Evolutionary conservation across 1,139 yeast species (phyloP).

Genomic region (Geotrichum restrictum): DNA sequence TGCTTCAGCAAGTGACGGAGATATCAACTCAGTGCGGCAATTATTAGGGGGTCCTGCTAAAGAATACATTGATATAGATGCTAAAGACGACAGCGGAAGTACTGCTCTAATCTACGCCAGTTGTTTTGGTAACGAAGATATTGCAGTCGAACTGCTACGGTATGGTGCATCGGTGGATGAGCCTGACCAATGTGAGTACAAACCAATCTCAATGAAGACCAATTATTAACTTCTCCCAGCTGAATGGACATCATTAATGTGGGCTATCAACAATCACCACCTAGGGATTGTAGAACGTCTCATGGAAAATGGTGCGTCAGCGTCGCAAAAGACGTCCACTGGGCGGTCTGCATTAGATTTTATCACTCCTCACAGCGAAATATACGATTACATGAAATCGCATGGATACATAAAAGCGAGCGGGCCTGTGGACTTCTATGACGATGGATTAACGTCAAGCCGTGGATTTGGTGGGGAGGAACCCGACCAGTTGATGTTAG

Average conservation of each 20-base stretch:
- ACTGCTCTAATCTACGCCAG: constrained; percentile 42
- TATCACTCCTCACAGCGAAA: constrained; percentile 35
- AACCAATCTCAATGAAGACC: no score
- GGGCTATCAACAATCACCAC: constrained; percentile 46
- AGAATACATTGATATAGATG: constrained; percentile 35
- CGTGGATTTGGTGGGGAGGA: constrained; percentile 26
- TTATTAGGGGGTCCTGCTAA: constrained; percentile 31
- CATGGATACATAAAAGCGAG: constrained; percentile 30
- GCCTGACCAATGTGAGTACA: constrained; percentile 35
- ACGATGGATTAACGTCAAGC: constrained; percentile 27
- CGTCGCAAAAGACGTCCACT: constrained; percentile 31
- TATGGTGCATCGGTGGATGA: constrained; percentile 40
- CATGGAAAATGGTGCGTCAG: constrained; percentile 40
- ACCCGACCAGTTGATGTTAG: constrained; percentile 32
- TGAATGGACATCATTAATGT: constrained; percentile 47
- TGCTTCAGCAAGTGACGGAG: constrained; percentile 40
- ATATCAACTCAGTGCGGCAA: constrained; percentile 31
- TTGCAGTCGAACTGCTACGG: constrained; percentile 40
- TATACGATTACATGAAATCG: constrained; percentile 33
- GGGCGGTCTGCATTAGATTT: constrained; percentile 42
- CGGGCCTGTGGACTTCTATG: constrained; percentile 35
- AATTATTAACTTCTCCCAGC: constrained; percentile 17
- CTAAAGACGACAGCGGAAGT: constrained; percentile 40
- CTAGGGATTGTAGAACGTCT: constrained; percentile 37
- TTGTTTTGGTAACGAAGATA: constrained; percentile 42